Conservation (phyloP, 176 grass and related monocot genomes). For the Typha latifolia region DNA sequence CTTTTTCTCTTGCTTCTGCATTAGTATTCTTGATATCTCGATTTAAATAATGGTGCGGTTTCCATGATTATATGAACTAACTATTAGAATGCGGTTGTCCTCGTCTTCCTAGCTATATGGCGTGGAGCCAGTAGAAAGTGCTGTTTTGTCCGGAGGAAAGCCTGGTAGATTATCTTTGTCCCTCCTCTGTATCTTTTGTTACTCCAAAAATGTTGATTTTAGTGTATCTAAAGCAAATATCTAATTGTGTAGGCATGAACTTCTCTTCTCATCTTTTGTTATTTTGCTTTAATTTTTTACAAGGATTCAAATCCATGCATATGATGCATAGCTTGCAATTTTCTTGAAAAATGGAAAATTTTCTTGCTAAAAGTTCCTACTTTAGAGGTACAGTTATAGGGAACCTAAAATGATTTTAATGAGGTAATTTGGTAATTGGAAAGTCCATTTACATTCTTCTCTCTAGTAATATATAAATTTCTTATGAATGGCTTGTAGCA, state of each 20-base stretch:
- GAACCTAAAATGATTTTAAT: no score
- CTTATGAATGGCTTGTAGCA: no score
- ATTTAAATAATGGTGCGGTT: background rate
- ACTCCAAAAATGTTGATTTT: background rate
- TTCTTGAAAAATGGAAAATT: no score
- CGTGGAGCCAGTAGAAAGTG: constrained; percentile 79
- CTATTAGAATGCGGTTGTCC: background rate
- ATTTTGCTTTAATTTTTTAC: no score
- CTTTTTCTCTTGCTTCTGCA: background rate
- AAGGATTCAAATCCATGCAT: no score
- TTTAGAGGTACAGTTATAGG: no score
- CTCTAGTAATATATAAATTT: no score
- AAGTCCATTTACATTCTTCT: no score
- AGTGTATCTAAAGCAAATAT: background rate
- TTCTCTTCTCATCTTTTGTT: no score
- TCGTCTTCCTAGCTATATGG: constrained; percentile 57
- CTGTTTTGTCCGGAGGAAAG: constrained; percentile 71
- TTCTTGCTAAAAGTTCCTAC: no score
- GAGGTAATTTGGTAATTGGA: no score
- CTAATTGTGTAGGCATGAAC: background rate
- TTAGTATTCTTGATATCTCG: background rate
- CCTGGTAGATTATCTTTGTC: constrained; percentile 44
- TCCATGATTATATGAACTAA: background rate
- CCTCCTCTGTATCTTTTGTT: background rate
- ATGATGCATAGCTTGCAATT: no score